A percentile compares a stretch with the other conserved stretches of the same genome.
phyloP scores from a whole-genome alignment of 129 eudicot species.

The Pittosporum tobira region DNA sequence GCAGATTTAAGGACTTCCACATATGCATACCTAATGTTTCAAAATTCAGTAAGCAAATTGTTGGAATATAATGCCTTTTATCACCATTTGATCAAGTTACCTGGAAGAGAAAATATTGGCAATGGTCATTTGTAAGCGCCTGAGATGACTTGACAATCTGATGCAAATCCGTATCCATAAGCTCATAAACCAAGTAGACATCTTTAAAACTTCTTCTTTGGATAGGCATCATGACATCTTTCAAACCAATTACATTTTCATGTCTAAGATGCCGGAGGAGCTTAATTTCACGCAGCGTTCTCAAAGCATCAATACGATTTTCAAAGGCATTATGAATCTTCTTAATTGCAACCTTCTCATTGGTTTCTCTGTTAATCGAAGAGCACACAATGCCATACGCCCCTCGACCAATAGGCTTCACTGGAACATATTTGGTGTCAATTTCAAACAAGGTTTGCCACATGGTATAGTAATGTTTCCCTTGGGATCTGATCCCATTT shows the following conservation, averaged over 20 bases:
- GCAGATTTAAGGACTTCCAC: too few species aligned
- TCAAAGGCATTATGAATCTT: slow-evolving; percentile 66
- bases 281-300: slow-evolving; percentile 64
- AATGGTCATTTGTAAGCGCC: slow-evolving; percentile 58
- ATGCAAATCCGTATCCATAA: slow-evolving; percentile 72
- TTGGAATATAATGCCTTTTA: not conserved
- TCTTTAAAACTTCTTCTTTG: slow-evolving; percentile 63
- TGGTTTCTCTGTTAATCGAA: slow-evolving; percentile 63
- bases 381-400: slow-evolving; percentile 80
- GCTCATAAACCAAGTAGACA: slow-evolving; percentile 75
- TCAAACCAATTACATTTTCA: slow-evolving; percentile 65
- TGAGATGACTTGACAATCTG: slow-evolving; percentile 72
- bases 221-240: slow-evolving; percentile 70
- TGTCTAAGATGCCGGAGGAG: slow-evolving; percentile 68
- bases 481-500: slow-evolving; percentile 46
- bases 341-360: slow-evolving; percentile 76
- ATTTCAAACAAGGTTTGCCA: slow-evolving; percentile 78
- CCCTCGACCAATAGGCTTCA: slow-evolving; percentile 66
- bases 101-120: slow-evolving; percentile 74
- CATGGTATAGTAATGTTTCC: slow-evolving; percentile 73
- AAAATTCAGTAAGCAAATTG: not conserved
- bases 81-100: slow-evolving; percentile 18
- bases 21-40: too few species aligned
- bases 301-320: slow-evolving; percentile 64
- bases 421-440: slow-evolving; percentile 69